phyloP scores from a whole-genome alignment of 1,139 yeast genomes.

The Yamadazyma sp. region DNA sequence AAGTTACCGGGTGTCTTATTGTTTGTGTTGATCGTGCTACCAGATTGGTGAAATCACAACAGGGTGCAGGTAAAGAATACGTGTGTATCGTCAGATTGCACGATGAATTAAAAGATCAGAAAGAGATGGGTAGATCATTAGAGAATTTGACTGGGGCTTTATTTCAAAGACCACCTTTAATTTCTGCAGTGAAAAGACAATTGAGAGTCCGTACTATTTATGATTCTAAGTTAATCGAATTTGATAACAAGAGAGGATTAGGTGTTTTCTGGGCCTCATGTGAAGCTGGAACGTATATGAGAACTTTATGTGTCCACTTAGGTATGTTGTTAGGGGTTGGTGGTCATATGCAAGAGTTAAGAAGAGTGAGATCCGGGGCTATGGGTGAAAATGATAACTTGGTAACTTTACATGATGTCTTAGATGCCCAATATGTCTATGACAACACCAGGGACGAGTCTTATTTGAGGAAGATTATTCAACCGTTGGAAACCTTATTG shows the following conservation, averaged over 20 bases:
- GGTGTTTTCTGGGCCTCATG: conserved; percentile 99
- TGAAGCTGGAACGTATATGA: conserved; percentile 99
- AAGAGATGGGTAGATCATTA: conserved; percentile 82
- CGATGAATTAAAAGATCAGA: conserved; percentile 87
- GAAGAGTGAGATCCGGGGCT: conserved; percentile 99
- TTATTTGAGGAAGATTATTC: conserved; percentile 88
- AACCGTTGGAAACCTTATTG: conserved; percentile 90
- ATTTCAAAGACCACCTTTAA: conserved; percentile 98
- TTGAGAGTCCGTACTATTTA: conserved; percentile 97
- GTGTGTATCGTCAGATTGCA: conserved; percentile 96
- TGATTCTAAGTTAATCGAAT: conserved; percentile 92
- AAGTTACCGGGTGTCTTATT: conserved; percentile 96
- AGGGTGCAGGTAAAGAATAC: conserved; percentile 99
- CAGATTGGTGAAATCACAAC: conserved; percentile 95
- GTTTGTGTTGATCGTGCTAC: conserved; percentile 98
- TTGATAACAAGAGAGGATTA: conserved; percentile 93
- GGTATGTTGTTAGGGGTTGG: conserved; percentile 99
- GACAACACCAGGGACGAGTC: conserved; percentile 97
- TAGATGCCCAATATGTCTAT: conserved; percentile 97
- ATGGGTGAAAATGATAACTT: conserved; percentile 84
- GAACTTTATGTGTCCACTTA: conserved; percentile 96
- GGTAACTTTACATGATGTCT: conserved; percentile 94
- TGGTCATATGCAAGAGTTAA: conserved; percentile 99
- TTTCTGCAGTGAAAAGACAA: conserved; percentile 98
- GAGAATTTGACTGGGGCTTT: conserved; percentile 98